Base-by-base conservation (phyloP, 768 basidiomycete genomes). In the Suillus brevipes region DNA sequence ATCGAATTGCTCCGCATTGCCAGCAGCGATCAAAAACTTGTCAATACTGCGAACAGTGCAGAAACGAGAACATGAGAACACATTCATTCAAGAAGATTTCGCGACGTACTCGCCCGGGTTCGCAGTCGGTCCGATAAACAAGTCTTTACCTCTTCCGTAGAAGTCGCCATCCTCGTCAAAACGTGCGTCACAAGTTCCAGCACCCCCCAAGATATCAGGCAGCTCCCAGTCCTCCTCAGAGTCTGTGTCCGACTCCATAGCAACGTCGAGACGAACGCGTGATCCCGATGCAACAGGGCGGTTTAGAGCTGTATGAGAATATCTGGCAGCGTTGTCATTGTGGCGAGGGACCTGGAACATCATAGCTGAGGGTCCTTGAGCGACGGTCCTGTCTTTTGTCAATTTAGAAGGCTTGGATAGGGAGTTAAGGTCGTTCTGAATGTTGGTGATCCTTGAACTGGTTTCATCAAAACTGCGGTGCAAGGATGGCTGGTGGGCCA, bases 1-100 rank as follows among this genome's bases (percentile, higher is more conserved):
- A 66, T 88, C 86, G 69, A 89, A 89, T 20, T 76, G 75, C 67
- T 85, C 85, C 0, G 84, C 79, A 70, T 87, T 88, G 2, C 85
- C 85, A 31, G 87, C 87, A 59, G 79, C 75, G 14, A 83, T 66
- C 10, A 88, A 64, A 69, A 88, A 89, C 63, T 83, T 79, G 53
- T 84, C 78, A 60, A 88, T 83, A 65, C 87, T 58, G 40, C 34
- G 13, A 49, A 45, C 23, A 55, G 52, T 63, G 65, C 18, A 63
- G 38, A 42, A 42, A 38, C 18, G 43, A 28, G 60, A 65, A 43
- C 43, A 36, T 18, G 50, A 28, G 62, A 65, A 40, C 37, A 36
- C 52, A 34, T 37, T 38, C 62, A 25, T 52, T 23, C 12, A 10
- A 3, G 34, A 37, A 36, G 16, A 40, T 42, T 16, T 42, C 18